Evolutionary conservation across 2,329 filamentous ascomycete species (phyloP).

Genomic region (Aspergillus luchuensis): DNA sequence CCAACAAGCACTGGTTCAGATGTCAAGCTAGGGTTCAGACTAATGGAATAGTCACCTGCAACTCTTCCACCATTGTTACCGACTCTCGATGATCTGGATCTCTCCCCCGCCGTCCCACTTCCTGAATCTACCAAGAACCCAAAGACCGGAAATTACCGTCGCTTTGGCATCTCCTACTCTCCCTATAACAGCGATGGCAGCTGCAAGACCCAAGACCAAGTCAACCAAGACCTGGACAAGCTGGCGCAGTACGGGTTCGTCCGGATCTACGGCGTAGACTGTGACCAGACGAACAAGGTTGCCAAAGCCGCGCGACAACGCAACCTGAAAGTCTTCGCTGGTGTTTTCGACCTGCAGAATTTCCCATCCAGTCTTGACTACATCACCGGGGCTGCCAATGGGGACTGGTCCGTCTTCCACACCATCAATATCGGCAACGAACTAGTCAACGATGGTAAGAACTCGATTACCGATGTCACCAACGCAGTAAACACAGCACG

Average conservation of each 20-base stretch:
- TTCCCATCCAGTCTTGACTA: constrained; percentile 60
- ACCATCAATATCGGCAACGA: constrained; percentile 82
- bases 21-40: background rate
- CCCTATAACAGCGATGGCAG: constrained; percentile 58
- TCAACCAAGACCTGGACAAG: constrained; percentile 64
- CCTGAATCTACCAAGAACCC: constrained; percentile 3
- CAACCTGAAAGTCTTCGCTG: constrained; percentile 71
- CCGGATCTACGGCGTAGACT: constrained; percentile 79
- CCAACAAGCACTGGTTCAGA: background rate
- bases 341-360: constrained; percentile 66
- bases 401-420: constrained; percentile 69
- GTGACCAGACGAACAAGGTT: constrained; percentile 68
- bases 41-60: background rate
- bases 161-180: constrained; percentile 59
- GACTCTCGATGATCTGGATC: background rate
- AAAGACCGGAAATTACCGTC: constrained; percentile 11
- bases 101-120: constrained; percentile 9
- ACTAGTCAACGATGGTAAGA: constrained; percentile 66
- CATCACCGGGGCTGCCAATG: constrained; percentile 57
- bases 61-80: background rate
- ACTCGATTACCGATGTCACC: constrained; percentile 56
- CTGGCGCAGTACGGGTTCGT: constrained; percentile 64
- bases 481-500: constrained; percentile 62
- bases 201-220: constrained; percentile 68
- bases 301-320: constrained; percentile 64